Conservation (phyloP, 2,329 filamentous ascomycete genomes). For the Mariannaea sp. region DNA sequence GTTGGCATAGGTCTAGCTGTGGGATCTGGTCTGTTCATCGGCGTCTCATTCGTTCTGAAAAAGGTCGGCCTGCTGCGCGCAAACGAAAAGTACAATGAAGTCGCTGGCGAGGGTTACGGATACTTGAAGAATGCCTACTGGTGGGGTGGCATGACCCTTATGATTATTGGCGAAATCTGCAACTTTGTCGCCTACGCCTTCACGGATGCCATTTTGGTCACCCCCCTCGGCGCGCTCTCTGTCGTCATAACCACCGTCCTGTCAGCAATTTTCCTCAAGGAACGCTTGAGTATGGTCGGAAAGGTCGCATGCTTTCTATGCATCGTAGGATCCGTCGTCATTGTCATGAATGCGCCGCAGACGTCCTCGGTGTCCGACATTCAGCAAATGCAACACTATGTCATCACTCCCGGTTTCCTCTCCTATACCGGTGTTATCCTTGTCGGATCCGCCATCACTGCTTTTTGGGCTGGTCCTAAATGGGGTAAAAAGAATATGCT, state of each 20-base stretch:
- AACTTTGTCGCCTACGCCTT: constrained; percentile 98
- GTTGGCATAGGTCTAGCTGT: constrained; percentile 87
- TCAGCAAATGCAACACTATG: constrained; percentile 88
- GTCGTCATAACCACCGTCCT: constrained; percentile 92
- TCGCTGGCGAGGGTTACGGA: constrained; percentile 93
- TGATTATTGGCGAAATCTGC: constrained; percentile 96
- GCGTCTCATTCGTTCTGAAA: constrained; percentile 92
- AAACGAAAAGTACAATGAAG: constrained; percentile 95
- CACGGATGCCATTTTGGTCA: constrained; percentile 94
- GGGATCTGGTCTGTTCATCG: constrained; percentile 89
- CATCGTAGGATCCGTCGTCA: constrained; percentile 89
- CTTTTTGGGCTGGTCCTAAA: constrained; percentile 79
- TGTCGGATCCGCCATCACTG: constrained; percentile 71
- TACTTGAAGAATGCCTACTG: constrained; percentile 95
- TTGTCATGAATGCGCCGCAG: constrained; percentile 89
- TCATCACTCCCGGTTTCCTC: constrained; percentile 85
- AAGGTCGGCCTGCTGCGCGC: constrained; percentile 90
- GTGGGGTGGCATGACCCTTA: constrained; percentile 95
- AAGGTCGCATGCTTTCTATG: constrained; percentile 96
- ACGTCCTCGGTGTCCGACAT: constrained; percentile 86
- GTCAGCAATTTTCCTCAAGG: constrained; percentile 94
- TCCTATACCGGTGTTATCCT: constrained; percentile 84
- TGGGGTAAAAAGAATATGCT: constrained; percentile 98
- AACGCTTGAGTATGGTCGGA: constrained; percentile 91
- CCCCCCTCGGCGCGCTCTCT: constrained; percentile 85